Percentiles rank a stretch among this genome's conserved stretches.
Evolutionary conservation across 768 basidiomycete species (phyloP).

Genomic region (Xanthoconium stramineum): DNA sequence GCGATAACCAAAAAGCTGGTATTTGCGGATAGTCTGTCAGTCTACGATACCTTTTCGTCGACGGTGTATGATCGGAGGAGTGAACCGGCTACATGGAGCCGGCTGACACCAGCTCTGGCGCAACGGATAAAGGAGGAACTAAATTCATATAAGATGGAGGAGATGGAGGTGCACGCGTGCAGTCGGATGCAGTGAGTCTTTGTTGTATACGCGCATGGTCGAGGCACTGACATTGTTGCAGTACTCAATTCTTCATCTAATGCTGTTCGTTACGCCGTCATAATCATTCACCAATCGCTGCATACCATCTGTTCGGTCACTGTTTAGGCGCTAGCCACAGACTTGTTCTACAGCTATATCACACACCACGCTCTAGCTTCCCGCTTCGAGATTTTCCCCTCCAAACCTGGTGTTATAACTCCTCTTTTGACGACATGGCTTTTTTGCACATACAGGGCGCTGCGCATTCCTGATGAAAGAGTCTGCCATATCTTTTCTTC

Average conservation of each 20-base stretch:
- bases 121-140: constrained; percentile 98
- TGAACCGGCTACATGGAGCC: constrained; percentile 96
- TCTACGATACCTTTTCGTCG: constrained; percentile 95
- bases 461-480: constrained; percentile 31
- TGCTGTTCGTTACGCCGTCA: constrained; percentile 20
- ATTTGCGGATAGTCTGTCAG: constrained; percentile 89
- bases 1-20: constrained; percentile 74
- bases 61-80: constrained; percentile 91
- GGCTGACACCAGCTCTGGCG: constrained; percentile 89
- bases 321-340: constrained; percentile 30
- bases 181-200: constrained; percentile 83
- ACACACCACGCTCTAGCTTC: constrained; percentile 21
- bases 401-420: constrained; percentile 24
- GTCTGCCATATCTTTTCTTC: constrained; percentile 10
- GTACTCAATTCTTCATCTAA: constrained; percentile 90
- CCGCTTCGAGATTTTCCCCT: constrained; percentile 7
- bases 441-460: constrained; percentile 26
- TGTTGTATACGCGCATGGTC: neutral
- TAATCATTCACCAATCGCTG: constrained; percentile 20
- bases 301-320: constrained; percentile 26
- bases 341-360: constrained; percentile 21
- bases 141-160: constrained; percentile 99
- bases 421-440: constrained; percentile 20
- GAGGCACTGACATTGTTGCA: constrained; percentile 26
- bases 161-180: constrained; percentile 97